Conservation (phyloP, 1,284 basidiomycete genomes). For the Hypsizygus ulmarius region DNA sequence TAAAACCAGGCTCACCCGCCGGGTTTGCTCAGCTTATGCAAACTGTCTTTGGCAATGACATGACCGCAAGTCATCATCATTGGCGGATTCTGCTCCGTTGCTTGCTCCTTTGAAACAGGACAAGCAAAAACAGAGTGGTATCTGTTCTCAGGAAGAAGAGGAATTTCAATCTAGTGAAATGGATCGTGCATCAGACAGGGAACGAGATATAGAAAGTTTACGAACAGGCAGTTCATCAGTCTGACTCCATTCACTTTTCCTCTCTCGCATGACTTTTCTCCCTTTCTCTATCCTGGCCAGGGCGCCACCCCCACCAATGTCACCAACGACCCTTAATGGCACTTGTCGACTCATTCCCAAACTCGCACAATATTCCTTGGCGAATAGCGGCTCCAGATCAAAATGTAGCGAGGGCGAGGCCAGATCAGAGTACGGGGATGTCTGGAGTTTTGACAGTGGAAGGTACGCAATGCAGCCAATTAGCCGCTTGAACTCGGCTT, state of each 20-base stretch:
- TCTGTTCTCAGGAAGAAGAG: slow-evolving; percentile 78
- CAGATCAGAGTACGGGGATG: slow-evolving; percentile 75
- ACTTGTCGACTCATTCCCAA: slow-evolving; percentile 87
- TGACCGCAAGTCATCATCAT: slow-evolving; percentile 98
- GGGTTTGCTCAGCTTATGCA: slow-evolving; percentile 83
- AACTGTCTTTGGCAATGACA: slow-evolving; percentile 86
- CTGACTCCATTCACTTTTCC: slow-evolving; percentile 89
- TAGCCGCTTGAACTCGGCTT: slow-evolving; percentile 72
- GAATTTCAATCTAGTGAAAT: slow-evolving; percentile 82
- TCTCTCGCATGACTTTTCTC: slow-evolving; percentile 86
- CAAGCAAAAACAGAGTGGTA: slow-evolving; percentile 98
- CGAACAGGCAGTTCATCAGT: slow-evolving; percentile 86
- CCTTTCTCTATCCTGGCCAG: slow-evolving; percentile 90
- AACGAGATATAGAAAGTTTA: slow-evolving; percentile 15
- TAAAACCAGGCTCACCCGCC: slow-evolving; percentile 62
- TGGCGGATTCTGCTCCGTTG: slow-evolving; percentile 90
- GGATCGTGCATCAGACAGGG: slow-evolving; percentile 6
- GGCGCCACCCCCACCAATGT: slow-evolving; percentile 89
- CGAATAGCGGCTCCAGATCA: slow-evolving; percentile 80
- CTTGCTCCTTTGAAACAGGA: slow-evolving; percentile 96
- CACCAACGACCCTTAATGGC: slow-evolving; percentile 82
- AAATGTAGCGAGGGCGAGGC: slow-evolving; percentile 66
- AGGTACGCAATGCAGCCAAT: slow-evolving; percentile 74
- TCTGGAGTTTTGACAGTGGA: slow-evolving; percentile 58
- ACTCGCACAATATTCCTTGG: slow-evolving; percentile 85